Percentiles rank a stretch among this genome's conserved stretches.
Evolutionary conservation across 2,329 filamentous ascomycete genomes (phyloP).

Genomic region (Cytospora piceae): DNA sequence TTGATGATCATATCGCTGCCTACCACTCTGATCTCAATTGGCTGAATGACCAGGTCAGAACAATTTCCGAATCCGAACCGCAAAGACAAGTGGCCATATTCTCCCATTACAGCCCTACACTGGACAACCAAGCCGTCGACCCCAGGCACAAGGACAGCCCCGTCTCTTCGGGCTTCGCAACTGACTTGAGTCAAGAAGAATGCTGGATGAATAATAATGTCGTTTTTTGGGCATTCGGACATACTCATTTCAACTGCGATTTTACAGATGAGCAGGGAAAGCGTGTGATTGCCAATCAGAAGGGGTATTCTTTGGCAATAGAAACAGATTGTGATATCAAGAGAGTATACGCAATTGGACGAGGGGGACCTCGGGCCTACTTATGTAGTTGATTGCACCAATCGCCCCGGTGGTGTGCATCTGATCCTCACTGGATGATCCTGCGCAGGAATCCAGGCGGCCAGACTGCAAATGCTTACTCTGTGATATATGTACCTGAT

Average conservation of each 20-base stretch:
- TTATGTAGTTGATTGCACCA: too few relatives aligned
- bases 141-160: slow-evolving; percentile 30
- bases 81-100: slow-evolving; percentile 20
- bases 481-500: too few relatives aligned
- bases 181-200: slow-evolving; percentile 41
- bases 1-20: slow-evolving; percentile 2
- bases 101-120: slow-evolving; percentile 34
- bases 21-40: slow-evolving; percentile 1
- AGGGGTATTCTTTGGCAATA: neutral
- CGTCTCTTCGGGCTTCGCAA: slow-evolving; percentile 42
- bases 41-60: slow-evolving; percentile 2
- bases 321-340: neutral
- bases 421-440: too few relatives aligned
- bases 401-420: too few relatives aligned
- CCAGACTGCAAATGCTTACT: too few relatives aligned
- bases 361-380: neutral
- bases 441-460: too few relatives aligned
- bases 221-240: slow-evolving; percentile 52
- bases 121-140: slow-evolving; percentile 9
- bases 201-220: slow-evolving; percentile 44
- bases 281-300: slow-evolving; percentile 1
- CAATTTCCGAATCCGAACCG: neutral
- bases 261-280: slow-evolving; percentile 32
- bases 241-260: slow-evolving; percentile 53
- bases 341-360: neutral